Percentiles rank a stretch among this genome's conserved stretches.
Evolutionary conservation across 208 protist species (phyloP).

Genomic region (Wallacemonas sp.): DNA sequence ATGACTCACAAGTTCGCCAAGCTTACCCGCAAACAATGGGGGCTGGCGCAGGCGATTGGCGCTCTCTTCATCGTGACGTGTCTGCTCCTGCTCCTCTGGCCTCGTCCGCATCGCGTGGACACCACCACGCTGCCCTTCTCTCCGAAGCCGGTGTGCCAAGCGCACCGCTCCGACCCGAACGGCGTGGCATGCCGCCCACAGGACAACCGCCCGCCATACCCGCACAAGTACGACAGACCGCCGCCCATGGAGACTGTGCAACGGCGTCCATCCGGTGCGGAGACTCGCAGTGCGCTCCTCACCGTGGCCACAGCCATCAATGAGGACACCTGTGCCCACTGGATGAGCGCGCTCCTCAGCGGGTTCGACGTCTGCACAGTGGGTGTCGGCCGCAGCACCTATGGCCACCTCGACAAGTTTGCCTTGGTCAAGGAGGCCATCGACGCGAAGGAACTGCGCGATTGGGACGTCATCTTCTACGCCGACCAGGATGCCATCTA

Average conservation of each 20-base stretch:
- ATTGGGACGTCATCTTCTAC: slow-evolving; percentile 5
- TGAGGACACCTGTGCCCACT: neutral
- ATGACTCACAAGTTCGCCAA: too few relatives aligned
- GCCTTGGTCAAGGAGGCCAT: neutral
- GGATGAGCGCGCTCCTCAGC: neutral
- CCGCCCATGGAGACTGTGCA: neutral
- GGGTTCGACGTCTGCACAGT: neutral
- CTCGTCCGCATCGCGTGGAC: too few relatives aligned
- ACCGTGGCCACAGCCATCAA: neutral
- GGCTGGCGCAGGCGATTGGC: too few relatives aligned
- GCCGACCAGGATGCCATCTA: neutral
- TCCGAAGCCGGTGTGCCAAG: neutral
- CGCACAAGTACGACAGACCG: neutral
- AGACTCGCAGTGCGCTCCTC: neutral
- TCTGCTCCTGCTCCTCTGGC: too few relatives aligned
- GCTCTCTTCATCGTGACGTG: too few relatives aligned
- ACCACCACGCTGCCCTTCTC: too few relatives aligned
- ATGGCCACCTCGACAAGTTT: neutral
- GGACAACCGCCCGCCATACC: neutral
- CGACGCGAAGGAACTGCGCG: neutral
- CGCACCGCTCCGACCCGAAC: neutral
- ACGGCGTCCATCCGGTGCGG: neutral
- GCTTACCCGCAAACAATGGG: too few relatives aligned
- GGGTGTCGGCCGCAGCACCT: neutral
- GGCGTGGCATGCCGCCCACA: neutral